Evolutionary conservation across 257 asterid genomes (phyloP), one percentile per base, ranked within the genome.

Genomic region (Solanum medicagineum): DNA sequence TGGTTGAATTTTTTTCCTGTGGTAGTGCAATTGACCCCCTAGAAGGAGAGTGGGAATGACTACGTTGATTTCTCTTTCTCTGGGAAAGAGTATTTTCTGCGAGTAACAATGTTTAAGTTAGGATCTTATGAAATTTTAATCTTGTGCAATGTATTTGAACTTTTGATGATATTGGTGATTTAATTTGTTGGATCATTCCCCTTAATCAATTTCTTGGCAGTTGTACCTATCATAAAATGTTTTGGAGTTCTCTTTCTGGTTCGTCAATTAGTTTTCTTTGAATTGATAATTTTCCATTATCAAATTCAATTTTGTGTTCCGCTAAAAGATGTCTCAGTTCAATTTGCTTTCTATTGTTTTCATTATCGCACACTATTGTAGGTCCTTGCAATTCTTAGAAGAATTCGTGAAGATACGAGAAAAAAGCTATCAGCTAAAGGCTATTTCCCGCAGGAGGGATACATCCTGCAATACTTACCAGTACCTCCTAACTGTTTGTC

Each of bases 401-500:
- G 90, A 87, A 57, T 95, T n/a, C 94, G 97, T 75, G 86, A 81
- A 59, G 99, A 90, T 63, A 92, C 98, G 80, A 89, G 86, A 56
- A 94, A 87, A 85, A 93, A 92, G 90, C 96, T 96, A 62, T 77
- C 85, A 20, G 93, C 93, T 9, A 94, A 91, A 90, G 94, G 95
- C 56, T 94, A 88, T 91, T 92, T 88, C 51, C 97, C 96, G 42
- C 99, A 96, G 87, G 99, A 95, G 49, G 99, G 99, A 87, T 96
- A 92, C 74, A 87, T 94, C 80, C 87, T 96, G 89, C 94, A 92
- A 88, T 88, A 89, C 87, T 91, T 96, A 71, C 98, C 99, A 8
- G 98, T 96, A 80, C 99, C 99, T 87, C 99, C 99, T 22, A 96
- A 96, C 90, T 96, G 98, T 89, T 93, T 96, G 90, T 96, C 98